These are phyloP conservation scores for Hyaloperonospora brassicae DNA, from an alignment of 352 stramenopile genomes.

Conservation along the genomic window DNA sequence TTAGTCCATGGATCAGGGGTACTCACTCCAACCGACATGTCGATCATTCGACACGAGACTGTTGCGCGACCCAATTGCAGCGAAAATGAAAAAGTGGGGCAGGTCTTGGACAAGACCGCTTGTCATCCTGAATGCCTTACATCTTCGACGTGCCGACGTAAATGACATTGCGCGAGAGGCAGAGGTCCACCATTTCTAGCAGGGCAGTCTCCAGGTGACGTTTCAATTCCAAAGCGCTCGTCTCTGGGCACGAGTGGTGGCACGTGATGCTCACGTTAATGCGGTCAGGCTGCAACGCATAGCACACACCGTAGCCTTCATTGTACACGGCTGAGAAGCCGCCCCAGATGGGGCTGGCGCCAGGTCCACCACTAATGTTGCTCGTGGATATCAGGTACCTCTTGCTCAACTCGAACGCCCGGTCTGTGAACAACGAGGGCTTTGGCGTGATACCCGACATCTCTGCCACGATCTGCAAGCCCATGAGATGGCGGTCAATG, in stretches of 20 bases:
- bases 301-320: constrained; percentile 93
- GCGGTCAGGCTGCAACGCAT: constrained; percentile 90
- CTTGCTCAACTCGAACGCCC: constrained; percentile 89
- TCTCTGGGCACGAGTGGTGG: constrained; percentile 76
- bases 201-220: constrained; percentile 90
- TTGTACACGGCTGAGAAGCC: constrained; percentile 93
- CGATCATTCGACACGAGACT: no score
- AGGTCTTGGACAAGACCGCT: neutral
- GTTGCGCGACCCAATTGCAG: no score
- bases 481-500: constrained; percentile 95
- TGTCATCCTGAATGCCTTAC: constrained; percentile 15
- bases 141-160: constrained; percentile 86
- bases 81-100: neutral
- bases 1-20: no score
- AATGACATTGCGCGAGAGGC: constrained; percentile 83
- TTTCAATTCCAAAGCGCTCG: constrained; percentile 80
- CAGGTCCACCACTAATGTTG: constrained; percentile 89
- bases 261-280: constrained; percentile 94
- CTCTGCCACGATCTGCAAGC: constrained; percentile 90
- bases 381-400: constrained; percentile 94
- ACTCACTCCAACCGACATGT: no score
- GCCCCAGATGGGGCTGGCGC: constrained; percentile 93
- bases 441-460: constrained; percentile 84
- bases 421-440: constrained; percentile 90
- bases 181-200: constrained; percentile 93